phyloP scores from a whole-genome alignment of 2,329 filamentous ascomycete species.

The Pseudofabraea citricarpa region DNA sequence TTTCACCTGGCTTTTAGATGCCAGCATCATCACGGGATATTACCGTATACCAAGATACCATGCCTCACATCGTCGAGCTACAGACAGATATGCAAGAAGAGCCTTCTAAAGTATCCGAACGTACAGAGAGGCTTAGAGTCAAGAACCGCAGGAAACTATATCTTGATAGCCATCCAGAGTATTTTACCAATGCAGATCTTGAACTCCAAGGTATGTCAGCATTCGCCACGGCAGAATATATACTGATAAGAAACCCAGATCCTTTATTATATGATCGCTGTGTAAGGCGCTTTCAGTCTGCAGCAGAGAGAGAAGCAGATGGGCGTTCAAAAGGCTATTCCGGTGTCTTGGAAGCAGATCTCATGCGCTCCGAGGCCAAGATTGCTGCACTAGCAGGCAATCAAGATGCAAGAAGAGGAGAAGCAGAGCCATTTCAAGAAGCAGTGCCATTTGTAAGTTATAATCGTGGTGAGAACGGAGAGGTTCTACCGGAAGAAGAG shows the following conservation, averaged over 20 bases:
- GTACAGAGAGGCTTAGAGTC: constrained; percentile 20
- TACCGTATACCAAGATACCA: constrained; percentile 5
- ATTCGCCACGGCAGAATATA: neutral
- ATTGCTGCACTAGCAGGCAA: constrained; percentile 21
- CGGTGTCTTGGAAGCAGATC: constrained; percentile 29
- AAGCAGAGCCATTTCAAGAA: constrained; percentile 1
- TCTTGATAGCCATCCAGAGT: constrained; percentile 27
- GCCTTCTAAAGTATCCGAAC: constrained; percentile 8
- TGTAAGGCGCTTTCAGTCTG: constrained; percentile 27
- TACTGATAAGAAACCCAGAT: constrained; percentile 21
- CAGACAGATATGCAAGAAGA: constrained; percentile 5
- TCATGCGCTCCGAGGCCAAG: constrained; percentile 29
- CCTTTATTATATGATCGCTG: constrained; percentile 30
- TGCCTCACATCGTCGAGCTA: constrained; percentile 21
- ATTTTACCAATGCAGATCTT: constrained; percentile 28
- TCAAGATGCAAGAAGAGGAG: neutral
- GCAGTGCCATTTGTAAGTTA: constrained; percentile 20
- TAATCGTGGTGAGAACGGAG: constrained; percentile 18
- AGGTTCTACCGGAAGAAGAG: constrained; percentile 25
- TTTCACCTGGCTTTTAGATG: neutral
- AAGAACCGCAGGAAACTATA: constrained; percentile 29
- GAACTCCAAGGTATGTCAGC: constrained; percentile 26
- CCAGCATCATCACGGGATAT: neutral
- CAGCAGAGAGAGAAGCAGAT: constrained; percentile 29
- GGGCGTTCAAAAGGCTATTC: constrained; percentile 30